phyloP scores from a whole-genome alignment of 2,329 filamentous ascomycete genomes.

The Sporothrix dimorphospora region DNA sequence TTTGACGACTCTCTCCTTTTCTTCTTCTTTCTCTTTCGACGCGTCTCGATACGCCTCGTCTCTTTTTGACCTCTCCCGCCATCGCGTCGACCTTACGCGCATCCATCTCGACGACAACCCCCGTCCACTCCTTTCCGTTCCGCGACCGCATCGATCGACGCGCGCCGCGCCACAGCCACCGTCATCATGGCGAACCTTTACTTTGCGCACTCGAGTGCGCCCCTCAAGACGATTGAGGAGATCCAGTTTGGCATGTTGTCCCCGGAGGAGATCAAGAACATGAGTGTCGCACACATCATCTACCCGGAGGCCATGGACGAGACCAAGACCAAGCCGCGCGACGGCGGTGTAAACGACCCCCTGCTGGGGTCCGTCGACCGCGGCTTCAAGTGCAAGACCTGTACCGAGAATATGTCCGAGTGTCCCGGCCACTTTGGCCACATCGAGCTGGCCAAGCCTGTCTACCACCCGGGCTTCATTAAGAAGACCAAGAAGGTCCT shows the following conservation, averaged over 20 bases:
- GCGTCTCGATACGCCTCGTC: conserved; percentile 8
- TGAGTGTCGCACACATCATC: conserved; percentile 94
- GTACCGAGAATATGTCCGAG: conserved; percentile 91
- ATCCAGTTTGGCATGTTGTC: conserved; percentile 98
- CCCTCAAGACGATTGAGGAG: conserved; percentile 96
- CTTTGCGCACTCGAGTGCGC: conserved; percentile 90
- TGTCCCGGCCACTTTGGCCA: conserved; percentile 98
- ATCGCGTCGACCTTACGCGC: background rate
- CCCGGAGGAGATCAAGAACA: conserved; percentile 97
- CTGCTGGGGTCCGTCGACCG: conserved; percentile 95
- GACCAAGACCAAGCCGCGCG: conserved; percentile 84
- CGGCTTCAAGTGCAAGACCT: conserved; percentile 93
- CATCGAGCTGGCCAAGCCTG: conserved; percentile 94
- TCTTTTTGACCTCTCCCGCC: background rate
- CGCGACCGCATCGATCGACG: conserved; percentile 2
- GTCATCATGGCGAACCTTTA: conserved; percentile 85
- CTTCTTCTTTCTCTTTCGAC: background rate
- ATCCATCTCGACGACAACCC: background rate
- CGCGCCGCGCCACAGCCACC: conserved; percentile 34
- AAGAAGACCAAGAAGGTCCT: conserved; percentile 99
- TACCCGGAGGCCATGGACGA: conserved; percentile 99
- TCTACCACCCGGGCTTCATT: conserved; percentile 94
- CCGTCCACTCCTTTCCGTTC: background rate
- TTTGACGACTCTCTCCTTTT: background rate
- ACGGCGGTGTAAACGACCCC: conserved; percentile 91